Evolutionary conservation across 768 basidiomycete species (phyloP).

Genomic region (Suillus subaureus): DNA sequence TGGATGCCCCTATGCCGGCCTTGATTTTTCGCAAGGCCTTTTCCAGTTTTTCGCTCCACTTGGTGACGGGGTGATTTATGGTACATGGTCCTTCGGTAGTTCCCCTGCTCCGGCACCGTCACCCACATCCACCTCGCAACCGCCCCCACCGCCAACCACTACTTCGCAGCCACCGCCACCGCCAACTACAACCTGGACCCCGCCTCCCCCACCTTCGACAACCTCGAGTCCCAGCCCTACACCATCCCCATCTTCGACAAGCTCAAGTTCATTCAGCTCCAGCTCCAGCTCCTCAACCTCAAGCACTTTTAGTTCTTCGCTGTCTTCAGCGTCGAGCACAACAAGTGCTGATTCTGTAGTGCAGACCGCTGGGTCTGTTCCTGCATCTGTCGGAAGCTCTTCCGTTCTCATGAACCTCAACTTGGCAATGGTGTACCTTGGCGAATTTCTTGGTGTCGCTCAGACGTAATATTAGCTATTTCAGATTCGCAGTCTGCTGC

Average conservation of each 20-base stretch:
- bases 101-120: slow-evolving; percentile 13
- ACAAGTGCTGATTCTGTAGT: slow-evolving; percentile 16
- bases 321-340: slow-evolving; percentile 13
- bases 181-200: slow-evolving; percentile 14
- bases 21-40: slow-evolving; percentile 70
- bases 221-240: slow-evolving; percentile 18
- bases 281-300: slow-evolving; percentile 12
- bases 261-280: slow-evolving; percentile 11
- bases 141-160: slow-evolving; percentile 28
- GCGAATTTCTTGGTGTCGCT: slow-evolving; percentile 21
- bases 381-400: slow-evolving; percentile 5
- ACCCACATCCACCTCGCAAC: slow-evolving; percentile 21
- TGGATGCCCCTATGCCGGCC: slow-evolving; percentile 62
- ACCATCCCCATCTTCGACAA: slow-evolving; percentile 10
- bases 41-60: slow-evolving; percentile 60
- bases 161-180: slow-evolving; percentile 10
- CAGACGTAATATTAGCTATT: slow-evolving; percentile 5
- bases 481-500: slow-evolving; percentile 5
- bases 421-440: slow-evolving; percentile 21
- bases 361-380: slow-evolving; percentile 16
- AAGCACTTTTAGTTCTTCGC: slow-evolving; percentile 5
- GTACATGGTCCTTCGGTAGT: slow-evolving; percentile 53
- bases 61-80: slow-evolving; percentile 56
- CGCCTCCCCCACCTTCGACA: slow-evolving; percentile 12
- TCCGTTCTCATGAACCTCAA: slow-evolving; percentile 21